Evolutionary conservation across 805 yeast species (phyloP), one percentile per base, ranked within the genome.

Genomic region (Saccharomycopsis amapae): DNA sequence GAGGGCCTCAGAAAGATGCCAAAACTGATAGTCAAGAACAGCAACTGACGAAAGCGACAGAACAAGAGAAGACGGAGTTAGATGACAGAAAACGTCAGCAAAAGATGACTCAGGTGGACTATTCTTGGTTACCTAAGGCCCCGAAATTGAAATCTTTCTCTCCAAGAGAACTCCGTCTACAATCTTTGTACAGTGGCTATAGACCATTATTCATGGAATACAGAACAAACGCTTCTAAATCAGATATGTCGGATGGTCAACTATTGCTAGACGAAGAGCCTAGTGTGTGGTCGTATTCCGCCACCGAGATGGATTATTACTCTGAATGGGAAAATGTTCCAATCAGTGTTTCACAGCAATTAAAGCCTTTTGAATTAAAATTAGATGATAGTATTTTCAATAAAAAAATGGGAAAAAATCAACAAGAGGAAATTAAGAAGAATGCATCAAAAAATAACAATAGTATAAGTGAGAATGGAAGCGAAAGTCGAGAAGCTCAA

Each of bases 271-370:
- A 45, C 17, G 43, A 31, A 9, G 38, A 28, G 12, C 42, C 41
- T 6, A 40, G 48, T 28, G 34, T 40, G 3, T 50, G 51, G 53
- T 43, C 53, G 6, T 50, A 44, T 30, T 48, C 51, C 15, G 45
- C 51, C 5, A 48, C 53, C 9, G 49, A 39, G 15, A 22, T 37
- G 19, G 53, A 47, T 28, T 47, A 48, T 26, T 40, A 40, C 31
- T 41, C 45, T 4, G 53, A 44, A 12, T 50, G 53, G 53, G 51
- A 48, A 30, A 41, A 32, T 13, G 52, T 50, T 5, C 53, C 53
- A 18, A 22, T n/a, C 10, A 37, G 38, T 15, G 47, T 41, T 23
- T 24, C 33, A 13, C 26, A 44, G 12, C 17, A 34, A 13, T 34
- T 48, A 10, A 48, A 42, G 15, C 51, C 51, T 13, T 50, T 44